A percentile compares a stretch with the other conserved stretches of the same genome.
Evolutionary conservation across 371 early-diverging fungal species (phyloP).

Genomic region (Nosema muscidifuracis): DNA sequence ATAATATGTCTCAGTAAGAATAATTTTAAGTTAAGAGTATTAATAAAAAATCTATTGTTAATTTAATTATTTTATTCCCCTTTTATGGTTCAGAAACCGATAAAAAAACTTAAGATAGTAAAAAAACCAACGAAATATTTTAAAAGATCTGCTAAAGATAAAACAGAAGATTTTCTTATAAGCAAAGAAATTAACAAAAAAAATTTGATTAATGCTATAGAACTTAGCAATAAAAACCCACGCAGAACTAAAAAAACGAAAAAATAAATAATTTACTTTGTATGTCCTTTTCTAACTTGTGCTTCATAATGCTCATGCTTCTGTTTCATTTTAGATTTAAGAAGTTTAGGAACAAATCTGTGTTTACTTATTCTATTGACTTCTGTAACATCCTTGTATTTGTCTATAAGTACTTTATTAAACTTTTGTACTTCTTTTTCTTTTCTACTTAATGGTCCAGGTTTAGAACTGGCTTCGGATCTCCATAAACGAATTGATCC

Average conservation of each 20-base stretch:
- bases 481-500: conserved; percentile 95
- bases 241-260: not conserved
- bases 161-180: conserved; percentile 4
- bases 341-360: conserved; percentile 54
- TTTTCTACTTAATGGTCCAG: conserved; percentile 69
- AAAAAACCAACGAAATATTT: conserved; percentile 45
- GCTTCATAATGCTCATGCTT: conserved; percentile 56
- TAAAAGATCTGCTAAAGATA: conserved; percentile 27
- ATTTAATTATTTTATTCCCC: not conserved
- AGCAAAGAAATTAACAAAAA: conserved; percentile 37
- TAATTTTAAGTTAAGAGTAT: too few relatives aligned
- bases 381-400: conserved; percentile 81
- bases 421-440: conserved; percentile 76
- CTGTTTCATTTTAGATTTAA: conserved; percentile 56
- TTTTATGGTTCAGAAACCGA: conserved; percentile 37
- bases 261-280: not conserved
- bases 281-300: conserved; percentile 44
- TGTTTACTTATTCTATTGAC: conserved; percentile 69
- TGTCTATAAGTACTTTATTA: conserved; percentile 75
- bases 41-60: too few relatives aligned
- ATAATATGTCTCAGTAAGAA: too few relatives aligned
- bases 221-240: not conserved
- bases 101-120: conserved; percentile 35
- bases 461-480: conserved; percentile 75
- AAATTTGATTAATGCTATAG: not conserved